phyloP scores from a whole-genome alignment of 441 rosid species.

The Gossypium gossypioides region DNA sequence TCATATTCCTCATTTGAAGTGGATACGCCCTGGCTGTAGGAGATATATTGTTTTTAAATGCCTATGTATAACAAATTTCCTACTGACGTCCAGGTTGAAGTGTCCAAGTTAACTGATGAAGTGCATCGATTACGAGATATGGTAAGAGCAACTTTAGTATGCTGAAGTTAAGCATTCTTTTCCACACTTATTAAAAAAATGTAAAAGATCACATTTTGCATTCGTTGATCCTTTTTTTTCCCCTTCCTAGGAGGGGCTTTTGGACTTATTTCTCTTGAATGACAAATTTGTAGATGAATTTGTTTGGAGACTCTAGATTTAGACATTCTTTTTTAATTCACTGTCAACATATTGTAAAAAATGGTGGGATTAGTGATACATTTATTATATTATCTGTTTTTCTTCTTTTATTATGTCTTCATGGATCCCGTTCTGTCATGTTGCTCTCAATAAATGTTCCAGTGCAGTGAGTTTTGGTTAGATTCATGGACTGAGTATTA shows the following conservation, averaged over 20 bases:
- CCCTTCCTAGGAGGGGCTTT: not conserved
- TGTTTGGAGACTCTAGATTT: not conserved
- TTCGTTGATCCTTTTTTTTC: not conserved
- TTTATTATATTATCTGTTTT: not conserved
- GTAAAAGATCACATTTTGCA: not conserved
- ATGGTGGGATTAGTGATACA: not conserved
- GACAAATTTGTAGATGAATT: not conserved
- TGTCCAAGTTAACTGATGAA: constrained; percentile 53
- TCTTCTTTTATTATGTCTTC: not conserved
- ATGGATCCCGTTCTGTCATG: not conserved
- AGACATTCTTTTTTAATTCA: not conserved
- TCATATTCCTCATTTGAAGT: not conserved
- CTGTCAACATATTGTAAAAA: not conserved
- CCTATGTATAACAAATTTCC: constrained; percentile 7
- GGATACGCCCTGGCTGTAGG: not conserved
- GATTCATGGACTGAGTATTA: not conserved
- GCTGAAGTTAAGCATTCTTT: not conserved
- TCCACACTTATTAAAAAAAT: not conserved
- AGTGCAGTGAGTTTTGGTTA: not conserved
- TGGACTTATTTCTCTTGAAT: not conserved
- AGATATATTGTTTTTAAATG: constrained; percentile 1
- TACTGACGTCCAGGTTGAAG: constrained; percentile 48
- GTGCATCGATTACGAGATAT: constrained; percentile 38
- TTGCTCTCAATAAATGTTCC: not conserved
- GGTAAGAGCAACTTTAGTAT: constrained; percentile 27